phyloP scores from a whole-genome alignment of 306 rosid genomes.

The Sophora flavescens region DNA sequence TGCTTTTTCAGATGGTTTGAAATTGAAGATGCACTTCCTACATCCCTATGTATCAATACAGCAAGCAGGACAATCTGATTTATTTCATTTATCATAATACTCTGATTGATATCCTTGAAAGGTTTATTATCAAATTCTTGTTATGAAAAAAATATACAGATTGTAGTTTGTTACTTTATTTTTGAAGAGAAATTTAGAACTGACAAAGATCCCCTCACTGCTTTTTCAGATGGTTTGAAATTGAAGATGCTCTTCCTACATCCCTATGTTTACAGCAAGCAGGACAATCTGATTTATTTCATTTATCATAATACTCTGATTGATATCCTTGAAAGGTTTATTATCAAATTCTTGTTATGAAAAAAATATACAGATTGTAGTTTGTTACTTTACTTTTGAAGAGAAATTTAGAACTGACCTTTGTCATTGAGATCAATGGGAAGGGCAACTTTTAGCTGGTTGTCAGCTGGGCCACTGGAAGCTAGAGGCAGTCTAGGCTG shows the following conservation, averaged over 20 bases:
- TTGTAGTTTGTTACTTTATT: slow-evolving; percentile 4
- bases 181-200: slow-evolving; percentile 30
- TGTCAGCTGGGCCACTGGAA: slow-evolving; percentile 64
- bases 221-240: slow-evolving; percentile 31
- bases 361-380: background rate
- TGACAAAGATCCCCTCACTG: slow-evolving; percentile 10
- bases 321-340: slow-evolving; percentile 20
- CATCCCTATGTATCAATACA: slow-evolving; percentile 31
- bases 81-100: background rate
- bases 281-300: background rate
- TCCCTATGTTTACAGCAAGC: slow-evolving; percentile 33
- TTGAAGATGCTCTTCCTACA: background rate
- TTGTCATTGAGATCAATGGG: slow-evolving; percentile 91
- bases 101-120: slow-evolving; percentile 7
- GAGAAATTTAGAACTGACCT: slow-evolving; percentile 56
- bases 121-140: slow-evolving; percentile 3
- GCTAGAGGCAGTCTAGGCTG: slow-evolving; percentile 68
- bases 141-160: background rate
- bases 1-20: slow-evolving; percentile 29
- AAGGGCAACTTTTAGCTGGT: slow-evolving; percentile 69
- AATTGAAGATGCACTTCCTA: background rate
- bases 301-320: background rate
- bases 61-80: slow-evolving; percentile 18
- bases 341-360: background rate
- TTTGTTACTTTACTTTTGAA: slow-evolving; percentile 30